Conservation (phyloP, 345 rosid genomes). For the Sisymbrium irio region DNA sequence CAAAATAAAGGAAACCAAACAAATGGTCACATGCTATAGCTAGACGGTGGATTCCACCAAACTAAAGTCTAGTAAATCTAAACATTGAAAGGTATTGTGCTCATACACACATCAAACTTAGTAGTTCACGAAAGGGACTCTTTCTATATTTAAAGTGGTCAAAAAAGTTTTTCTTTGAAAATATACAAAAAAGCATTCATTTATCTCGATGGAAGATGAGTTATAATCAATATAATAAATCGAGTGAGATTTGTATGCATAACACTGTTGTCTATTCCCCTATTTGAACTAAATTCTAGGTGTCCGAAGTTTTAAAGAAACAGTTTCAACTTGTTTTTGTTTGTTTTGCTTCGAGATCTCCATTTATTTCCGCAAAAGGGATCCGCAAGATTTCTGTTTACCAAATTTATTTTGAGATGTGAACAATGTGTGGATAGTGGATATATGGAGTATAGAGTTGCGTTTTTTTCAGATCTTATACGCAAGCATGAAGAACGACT, state of each 20-base stretch:
- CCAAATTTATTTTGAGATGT: too few relatives aligned
- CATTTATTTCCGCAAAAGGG: too few relatives aligned
- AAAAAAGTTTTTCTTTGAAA: neutral
- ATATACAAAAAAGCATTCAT: neutral
- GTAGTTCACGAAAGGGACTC: conserved; percentile 29
- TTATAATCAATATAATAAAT: neutral
- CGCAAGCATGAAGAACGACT: too few relatives aligned
- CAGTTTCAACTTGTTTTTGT: too few relatives aligned
- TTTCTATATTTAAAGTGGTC: conserved; percentile 4
- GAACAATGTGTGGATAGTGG: too few relatives aligned
- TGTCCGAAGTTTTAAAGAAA: neutral
- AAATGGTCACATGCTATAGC: neutral
- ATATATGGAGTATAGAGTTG: too few relatives aligned
- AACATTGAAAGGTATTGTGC: conserved; percentile 4
- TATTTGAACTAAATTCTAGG: neutral
- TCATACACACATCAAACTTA: conserved; percentile 19
- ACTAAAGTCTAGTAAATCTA: conserved; percentile 10
- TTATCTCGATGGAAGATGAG: neutral
- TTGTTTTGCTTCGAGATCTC: too few relatives aligned
- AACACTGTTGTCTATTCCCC: neutral
- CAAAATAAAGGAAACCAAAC: neutral
- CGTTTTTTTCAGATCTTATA: too few relatives aligned
- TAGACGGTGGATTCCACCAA: conserved; percentile 11
- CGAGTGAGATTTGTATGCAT: neutral
- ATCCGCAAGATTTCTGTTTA: too few relatives aligned